Percentiles rank a stretch among this genome's conserved stretches.
phyloP scores from a whole-genome alignment of 1,284 basidiomycete species.

The Thelephora terrestris region DNA sequence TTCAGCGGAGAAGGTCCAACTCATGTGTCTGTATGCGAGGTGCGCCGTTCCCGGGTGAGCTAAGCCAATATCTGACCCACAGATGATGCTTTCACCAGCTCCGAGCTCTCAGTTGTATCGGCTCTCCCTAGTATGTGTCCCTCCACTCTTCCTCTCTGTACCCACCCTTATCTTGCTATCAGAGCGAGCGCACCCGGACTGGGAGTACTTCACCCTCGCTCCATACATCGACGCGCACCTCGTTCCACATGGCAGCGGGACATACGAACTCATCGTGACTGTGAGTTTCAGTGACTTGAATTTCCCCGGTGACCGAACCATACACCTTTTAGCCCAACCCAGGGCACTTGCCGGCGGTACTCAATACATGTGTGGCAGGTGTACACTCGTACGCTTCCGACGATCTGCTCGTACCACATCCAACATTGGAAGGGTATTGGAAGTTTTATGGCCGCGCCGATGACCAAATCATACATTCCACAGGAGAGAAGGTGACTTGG shows the following conservation, averaged over 20 bases:
- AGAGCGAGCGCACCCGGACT: constrained; percentile 10
- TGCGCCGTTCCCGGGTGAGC: constrained; percentile 9
- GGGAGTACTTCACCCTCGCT: constrained; percentile 11
- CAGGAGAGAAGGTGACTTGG: constrained; percentile 31
- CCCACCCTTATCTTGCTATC: not conserved
- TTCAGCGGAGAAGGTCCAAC: constrained; percentile 14
- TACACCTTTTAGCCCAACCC: constrained; percentile 1
- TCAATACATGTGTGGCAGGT: constrained; percentile 15
- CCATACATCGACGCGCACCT: constrained; percentile 4
- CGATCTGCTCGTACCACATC: constrained; percentile 33
- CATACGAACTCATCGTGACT: constrained; percentile 9
- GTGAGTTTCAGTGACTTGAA: constrained; percentile 3
- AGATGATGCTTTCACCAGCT: not conserved
- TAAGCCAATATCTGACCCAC: not conserved
- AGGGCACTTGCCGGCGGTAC: constrained; percentile 7
- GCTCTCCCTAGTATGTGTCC: not conserved
- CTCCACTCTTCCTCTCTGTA: constrained; percentile 1
- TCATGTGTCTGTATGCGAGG: constrained; percentile 21
- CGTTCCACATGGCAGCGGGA: constrained; percentile 7
- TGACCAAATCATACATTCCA: constrained; percentile 34
- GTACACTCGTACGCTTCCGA: constrained; percentile 19
- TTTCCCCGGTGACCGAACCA: not conserved
- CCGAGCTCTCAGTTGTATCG: not conserved
- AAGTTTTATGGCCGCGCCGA: constrained; percentile 31
- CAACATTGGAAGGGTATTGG: constrained; percentile 29